Base-by-base conservation (phyloP, 345 rosid species). In the Eucalyptus marginata region DNA sequence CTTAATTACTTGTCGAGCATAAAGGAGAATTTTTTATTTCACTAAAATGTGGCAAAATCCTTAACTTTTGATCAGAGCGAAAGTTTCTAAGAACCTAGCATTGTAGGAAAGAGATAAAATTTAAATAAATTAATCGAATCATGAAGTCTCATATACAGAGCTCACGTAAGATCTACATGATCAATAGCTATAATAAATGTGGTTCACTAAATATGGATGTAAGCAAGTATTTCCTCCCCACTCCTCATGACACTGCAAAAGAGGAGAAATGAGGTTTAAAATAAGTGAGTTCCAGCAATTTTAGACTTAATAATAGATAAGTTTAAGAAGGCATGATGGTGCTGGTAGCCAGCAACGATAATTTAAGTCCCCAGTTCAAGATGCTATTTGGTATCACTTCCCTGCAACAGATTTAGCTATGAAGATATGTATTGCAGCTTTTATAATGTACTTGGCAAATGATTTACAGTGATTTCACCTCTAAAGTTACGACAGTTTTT, bases 161-260 rank as follows among this genome's bases (percentile, higher is more conserved):
- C 5, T 33, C 2, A 29, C 3, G 1, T n/a, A 2, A 64, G 5
- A 64, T n/a, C 2, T 33, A 29, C 5, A n/a, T n/a, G 3, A n/a
- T 64, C 36, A 29, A 7, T 4, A 0, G 3, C 3, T 1, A 2
- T 14, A 29, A n/a, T 64, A 0, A 29, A 64, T 7, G 18, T 12
- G 5, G 0, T 64, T 14, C 9, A n/a, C 5, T 6, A 1, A 7
- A 64, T 64, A 49, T 49, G 16, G 51, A 49, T 49, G 0, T 49
- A 49, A 49, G 51, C 17, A n/a, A 52, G 22, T 52, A 16, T 52
- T 17, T 0, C 51, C 51, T 49, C 44, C 50, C 1, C 51, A 14
- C 33, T 29, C 76, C 18, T 49, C 3, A 0, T 14, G 76, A 17
- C 33, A 64, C 8, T 13, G 18, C 17, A 13, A n/a, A 1, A 62